A percentile compares a stretch with the other conserved stretches of the same genome.
These are phyloP conservation scores for Cardamine occulta DNA, from an alignment of 345 rosid genomes.

Conservation along the genomic window DNA sequence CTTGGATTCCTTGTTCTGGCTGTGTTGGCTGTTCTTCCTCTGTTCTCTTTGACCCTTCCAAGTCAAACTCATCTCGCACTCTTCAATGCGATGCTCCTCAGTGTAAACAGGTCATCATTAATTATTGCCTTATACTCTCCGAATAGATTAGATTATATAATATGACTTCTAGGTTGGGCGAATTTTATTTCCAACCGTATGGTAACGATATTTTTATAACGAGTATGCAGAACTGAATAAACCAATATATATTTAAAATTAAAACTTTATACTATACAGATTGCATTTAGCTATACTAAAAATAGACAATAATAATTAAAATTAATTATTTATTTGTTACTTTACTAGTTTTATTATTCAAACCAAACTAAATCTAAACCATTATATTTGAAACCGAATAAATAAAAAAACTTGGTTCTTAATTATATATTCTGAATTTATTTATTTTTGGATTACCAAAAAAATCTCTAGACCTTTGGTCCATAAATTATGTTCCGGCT, in stretches of 20 bases:
- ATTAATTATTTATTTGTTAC: background rate
- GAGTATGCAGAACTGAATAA: background rate
- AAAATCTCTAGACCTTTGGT: background rate
- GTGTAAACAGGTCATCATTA: conserved; percentile 70
- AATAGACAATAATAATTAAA: background rate
- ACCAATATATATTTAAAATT: background rate
- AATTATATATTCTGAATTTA: background rate
- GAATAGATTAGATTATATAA: background rate
- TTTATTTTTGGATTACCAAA: background rate
- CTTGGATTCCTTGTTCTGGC: conserved; percentile 84
- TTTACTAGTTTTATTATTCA: background rate
- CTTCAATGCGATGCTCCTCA: conserved; percentile 68
- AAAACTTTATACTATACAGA: background rate
- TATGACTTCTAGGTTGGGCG: background rate
- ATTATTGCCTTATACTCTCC: background rate
- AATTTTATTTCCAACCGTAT: background rate
- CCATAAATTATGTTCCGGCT: background rate
- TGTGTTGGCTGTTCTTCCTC: conserved; percentile 80
- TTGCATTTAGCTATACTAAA: background rate
- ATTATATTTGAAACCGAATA: background rate
- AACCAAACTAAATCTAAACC: background rate
- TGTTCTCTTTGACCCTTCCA: conserved; percentile 49
- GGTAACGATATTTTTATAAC: background rate
- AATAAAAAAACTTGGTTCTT: background rate
- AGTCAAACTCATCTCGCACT: conserved; percentile 62